A percentile compares a stretch with the other conserved stretches of the same genome.
These are phyloP conservation scores for Chenopodium quinoa DNA, from an alignment of 148 eudicot species.

Conservation along the genomic window DNA sequence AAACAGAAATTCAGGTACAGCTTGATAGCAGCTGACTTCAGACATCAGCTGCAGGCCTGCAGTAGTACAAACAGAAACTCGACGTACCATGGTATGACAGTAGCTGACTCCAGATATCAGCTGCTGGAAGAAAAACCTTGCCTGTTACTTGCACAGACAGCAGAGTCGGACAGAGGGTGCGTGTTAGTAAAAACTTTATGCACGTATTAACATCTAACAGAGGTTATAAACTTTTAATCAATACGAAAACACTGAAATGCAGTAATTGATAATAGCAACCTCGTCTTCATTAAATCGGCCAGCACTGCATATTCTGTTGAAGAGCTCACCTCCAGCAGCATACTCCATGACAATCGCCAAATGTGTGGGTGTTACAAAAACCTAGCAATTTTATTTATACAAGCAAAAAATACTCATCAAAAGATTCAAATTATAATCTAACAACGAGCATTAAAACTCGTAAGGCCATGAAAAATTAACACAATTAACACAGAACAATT, in stretches of 20 bases:
- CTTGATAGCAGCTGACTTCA: neutral
- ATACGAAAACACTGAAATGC: neutral
- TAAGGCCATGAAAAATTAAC: too few relatives aligned
- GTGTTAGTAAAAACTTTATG: neutral
- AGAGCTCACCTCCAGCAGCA: constrained; percentile 78
- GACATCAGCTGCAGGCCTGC: too few relatives aligned
- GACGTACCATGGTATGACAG: constrained; percentile 80
- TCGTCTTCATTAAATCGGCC: constrained; percentile 76
- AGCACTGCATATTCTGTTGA: constrained; percentile 60
- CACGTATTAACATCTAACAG: neutral
- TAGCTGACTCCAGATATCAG: constrained; percentile 89
- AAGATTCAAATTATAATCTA: neutral
- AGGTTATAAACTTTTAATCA: neutral
- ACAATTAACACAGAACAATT: too few relatives aligned
- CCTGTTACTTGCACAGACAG: constrained; percentile 36
- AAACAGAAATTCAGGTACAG: neutral
- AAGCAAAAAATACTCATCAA: neutral
- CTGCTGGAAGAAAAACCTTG: constrained; percentile 91
- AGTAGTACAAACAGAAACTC: too few relatives aligned
- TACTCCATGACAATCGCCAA: constrained; percentile 81
- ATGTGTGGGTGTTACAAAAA: constrained; percentile 65
- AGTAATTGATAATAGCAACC: constrained; percentile 25
- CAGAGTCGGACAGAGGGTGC: neutral
- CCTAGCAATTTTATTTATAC: constrained; percentile 25
- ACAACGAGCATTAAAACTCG: neutral